Conservation (phyloP, 495 filamentous ascomycete species). For the Xylaria venustula region DNA sequence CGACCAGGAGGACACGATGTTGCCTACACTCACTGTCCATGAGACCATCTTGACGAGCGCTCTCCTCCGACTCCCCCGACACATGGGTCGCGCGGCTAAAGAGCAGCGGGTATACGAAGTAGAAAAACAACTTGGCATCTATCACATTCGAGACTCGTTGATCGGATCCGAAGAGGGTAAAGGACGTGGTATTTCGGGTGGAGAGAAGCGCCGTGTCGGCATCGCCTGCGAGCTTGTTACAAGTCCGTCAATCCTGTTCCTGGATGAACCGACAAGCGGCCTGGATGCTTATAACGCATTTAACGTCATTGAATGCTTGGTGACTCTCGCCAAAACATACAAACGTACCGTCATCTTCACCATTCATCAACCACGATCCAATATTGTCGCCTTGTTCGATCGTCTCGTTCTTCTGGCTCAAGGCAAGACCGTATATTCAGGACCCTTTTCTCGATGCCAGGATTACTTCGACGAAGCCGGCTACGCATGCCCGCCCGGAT, state of each 20-base stretch:
- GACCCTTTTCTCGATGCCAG: slow-evolving; percentile 85
- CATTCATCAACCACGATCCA: slow-evolving; percentile 98
- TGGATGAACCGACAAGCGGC: slow-evolving; percentile 95
- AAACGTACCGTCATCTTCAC: slow-evolving; percentile 97
- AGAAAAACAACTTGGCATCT: slow-evolving; percentile 91
- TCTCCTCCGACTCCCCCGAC: slow-evolving; percentile 79
- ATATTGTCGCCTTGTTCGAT: slow-evolving; percentile 98
- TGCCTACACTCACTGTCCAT: slow-evolving; percentile 94
- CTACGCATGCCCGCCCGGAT: slow-evolving; percentile 89
- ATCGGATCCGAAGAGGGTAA: slow-evolving; percentile 98
- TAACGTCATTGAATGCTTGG: slow-evolving; percentile 94
- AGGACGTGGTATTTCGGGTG: slow-evolving; percentile 92
- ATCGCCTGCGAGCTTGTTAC: slow-evolving; percentile 98
- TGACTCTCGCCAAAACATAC: slow-evolving; percentile 92
- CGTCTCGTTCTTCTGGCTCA: slow-evolving; percentile 85
- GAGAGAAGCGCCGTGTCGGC: slow-evolving; percentile 92
- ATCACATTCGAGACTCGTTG: slow-evolving; percentile 85
- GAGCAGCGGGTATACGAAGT: slow-evolving; percentile 89
- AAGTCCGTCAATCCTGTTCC: slow-evolving; percentile 93
- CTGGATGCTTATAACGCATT: slow-evolving; percentile 95
- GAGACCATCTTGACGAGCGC: slow-evolving; percentile 97
- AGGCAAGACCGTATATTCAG: slow-evolving; percentile 89
- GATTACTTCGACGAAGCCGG: slow-evolving; percentile 88
- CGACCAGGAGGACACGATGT: slow-evolving; percentile 97
- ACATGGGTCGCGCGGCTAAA: slow-evolving; percentile 85